These are phyloP conservation scores for Lathyrus sativus DNA, from an alignment of 306 rosid species.

Conservation along the genomic window DNA sequence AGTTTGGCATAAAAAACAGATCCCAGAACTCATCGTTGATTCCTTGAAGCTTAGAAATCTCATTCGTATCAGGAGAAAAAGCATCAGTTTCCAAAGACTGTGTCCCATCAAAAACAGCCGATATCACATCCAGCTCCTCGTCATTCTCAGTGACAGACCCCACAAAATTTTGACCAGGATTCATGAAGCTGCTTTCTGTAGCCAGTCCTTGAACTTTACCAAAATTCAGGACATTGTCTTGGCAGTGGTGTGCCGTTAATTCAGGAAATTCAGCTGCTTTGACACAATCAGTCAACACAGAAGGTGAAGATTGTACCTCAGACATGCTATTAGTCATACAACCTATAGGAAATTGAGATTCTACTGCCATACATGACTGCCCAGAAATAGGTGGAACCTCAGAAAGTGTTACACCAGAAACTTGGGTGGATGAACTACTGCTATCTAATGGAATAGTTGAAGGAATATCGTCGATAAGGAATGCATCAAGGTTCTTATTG, in stretches of 20 bases:
- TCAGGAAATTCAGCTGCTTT: conserved; percentile 43
- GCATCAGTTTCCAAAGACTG: conserved; percentile 41
- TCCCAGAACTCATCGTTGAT: conserved; percentile 78
- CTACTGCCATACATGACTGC: conserved; percentile 39
- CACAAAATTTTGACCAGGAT: conserved; percentile 41
- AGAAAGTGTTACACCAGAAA: conserved; percentile 73
- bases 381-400: conserved; percentile 65
- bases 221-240: conserved; percentile 43
- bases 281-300: conserved; percentile 35
- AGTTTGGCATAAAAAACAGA: conserved; percentile 47
- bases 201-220: conserved; percentile 45
- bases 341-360: conserved; percentile 34
- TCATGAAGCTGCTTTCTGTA: conserved; percentile 40
- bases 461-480: conserved; percentile 58
- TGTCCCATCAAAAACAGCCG: conserved; percentile 54
- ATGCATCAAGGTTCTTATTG: conserved; percentile 47
- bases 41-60: conserved; percentile 56
- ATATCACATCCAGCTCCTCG: conserved; percentile 47
- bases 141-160: conserved; percentile 43
- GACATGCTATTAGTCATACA: conserved; percentile 41
- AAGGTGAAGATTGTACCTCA: conserved; percentile 49
- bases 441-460: conserved; percentile 51
- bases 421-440: conserved; percentile 55
- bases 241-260: conserved; percentile 12
- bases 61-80: conserved; percentile 54